Base-by-base conservation (phyloP, 148 eudicot genomes). In the Persicaria maculosa region DNA sequence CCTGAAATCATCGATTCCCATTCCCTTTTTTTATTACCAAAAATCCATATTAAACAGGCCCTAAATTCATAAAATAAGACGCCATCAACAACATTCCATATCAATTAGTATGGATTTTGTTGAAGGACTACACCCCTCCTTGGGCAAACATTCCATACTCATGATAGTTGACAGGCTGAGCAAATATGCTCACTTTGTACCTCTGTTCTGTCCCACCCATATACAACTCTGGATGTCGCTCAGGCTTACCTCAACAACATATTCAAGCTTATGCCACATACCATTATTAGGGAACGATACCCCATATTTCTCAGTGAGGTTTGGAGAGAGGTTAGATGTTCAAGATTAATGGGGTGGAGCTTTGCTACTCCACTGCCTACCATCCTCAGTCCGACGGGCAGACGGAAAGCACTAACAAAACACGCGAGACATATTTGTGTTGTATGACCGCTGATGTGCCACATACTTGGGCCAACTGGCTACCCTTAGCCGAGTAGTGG, bases 351-450 rank as follows among this genome's bases (percentile, higher is more conserved):
- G 70, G 4, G 4, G 25, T 31, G 4, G 5, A 36, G 0, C 9
- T 65, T 5, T 6, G 31, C 6, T 43, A 8, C 6, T 65, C 70
- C 4, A 25, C 70, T 1, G 44, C 40, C 9, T 72, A 72, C 9
- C 74, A 72, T 15, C 70, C 70, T 20, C 70, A 36, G 31, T 7
- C 15, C 1, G 44, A 65, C 19, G 50, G 74, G 15, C 62, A 72
- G 11, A 25, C 9, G 0, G 46, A 72, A 9, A 7, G 25, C 7
- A 36, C 53, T 0, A 72, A 50, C n/a, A 1, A 8, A 3, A 20
- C 14, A 15, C 3, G 50, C 0, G 58, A 72, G 8, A n/a, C 31
- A 1, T 72, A 72, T 31, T 17, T 72, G 0, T 6, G 61, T 1
- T 72, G 62, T 20, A 20, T 72, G 5, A 7, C 40, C 5, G 6